Conservation (phyloP, 2,329 filamentous ascomycete species). For the Penicillium sp. region DNA sequence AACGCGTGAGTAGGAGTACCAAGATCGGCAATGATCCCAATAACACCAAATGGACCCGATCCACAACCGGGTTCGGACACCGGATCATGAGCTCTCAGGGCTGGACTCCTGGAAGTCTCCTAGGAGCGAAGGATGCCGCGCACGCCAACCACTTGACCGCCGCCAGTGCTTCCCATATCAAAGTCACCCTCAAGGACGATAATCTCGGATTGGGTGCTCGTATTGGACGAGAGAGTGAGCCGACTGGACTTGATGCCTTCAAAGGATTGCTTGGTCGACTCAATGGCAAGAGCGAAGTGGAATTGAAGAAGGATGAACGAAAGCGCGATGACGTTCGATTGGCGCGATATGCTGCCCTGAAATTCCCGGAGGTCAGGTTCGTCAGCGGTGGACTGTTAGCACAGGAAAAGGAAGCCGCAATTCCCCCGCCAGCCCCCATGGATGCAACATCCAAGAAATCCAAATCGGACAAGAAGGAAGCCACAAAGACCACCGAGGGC, state of each 20-base stretch:
- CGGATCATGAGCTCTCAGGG: constrained; percentile 84
- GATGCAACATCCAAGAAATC: constrained; percentile 53
- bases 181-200: constrained; percentile 83
- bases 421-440: constrained; percentile 39
- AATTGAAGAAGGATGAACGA: constrained; percentile 67
- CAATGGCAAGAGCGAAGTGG: constrained; percentile 80
- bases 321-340: constrained; percentile 68
- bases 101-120: constrained; percentile 80
- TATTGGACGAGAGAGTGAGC: constrained; percentile 65
- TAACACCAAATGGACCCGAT: constrained; percentile 87
- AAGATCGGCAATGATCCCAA: constrained; percentile 91
- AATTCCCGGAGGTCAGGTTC: constrained; percentile 80
- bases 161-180: constrained; percentile 81
- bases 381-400: constrained; percentile 76
- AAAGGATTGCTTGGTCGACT: constrained; percentile 81
- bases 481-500: neutral
- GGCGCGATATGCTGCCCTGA: constrained; percentile 69
- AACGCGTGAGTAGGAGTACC: constrained; percentile 47
- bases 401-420: constrained; percentile 48
- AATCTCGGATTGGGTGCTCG: constrained; percentile 85
- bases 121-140: constrained; percentile 73
- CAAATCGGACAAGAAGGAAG: constrained; percentile 25
- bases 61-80: constrained; percentile 81
- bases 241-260: constrained; percentile 83
- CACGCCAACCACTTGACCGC: constrained; percentile 75